Conservation (phyloP, 108 stramenopile genomes). For the Cyclotella choctawhatcheeana region DNA sequence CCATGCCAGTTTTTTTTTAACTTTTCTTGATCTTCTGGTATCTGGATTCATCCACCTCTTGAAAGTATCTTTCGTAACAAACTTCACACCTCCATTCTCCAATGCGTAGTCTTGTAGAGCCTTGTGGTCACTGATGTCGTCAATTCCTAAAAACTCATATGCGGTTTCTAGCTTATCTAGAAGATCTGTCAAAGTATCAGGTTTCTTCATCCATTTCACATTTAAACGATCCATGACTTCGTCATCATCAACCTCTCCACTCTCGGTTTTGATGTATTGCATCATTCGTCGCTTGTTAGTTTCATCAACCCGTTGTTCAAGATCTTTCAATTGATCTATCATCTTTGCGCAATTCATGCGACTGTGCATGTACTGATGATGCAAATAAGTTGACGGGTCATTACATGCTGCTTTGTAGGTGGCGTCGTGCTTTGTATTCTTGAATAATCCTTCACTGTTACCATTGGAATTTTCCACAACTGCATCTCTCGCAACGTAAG, state of each 20-base stretch:
- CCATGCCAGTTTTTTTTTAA: not conserved
- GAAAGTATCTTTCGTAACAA: not conserved
- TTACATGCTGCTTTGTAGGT: not conserved
- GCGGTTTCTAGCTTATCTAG: too few species aligned
- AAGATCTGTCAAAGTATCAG: too few species aligned
- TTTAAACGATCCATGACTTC: too few species aligned
- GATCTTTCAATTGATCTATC: not conserved
- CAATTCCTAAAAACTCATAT: too few species aligned
- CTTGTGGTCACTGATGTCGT: too few species aligned
- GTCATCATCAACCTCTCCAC: too few species aligned
- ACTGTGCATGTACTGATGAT: not conserved
- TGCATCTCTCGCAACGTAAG: not conserved
- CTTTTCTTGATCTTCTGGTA: not conserved
- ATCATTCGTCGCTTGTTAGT: too few species aligned
- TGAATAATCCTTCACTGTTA: not conserved
- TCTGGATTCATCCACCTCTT: not conserved
- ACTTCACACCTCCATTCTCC: too few species aligned
- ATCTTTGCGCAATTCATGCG: not conserved
- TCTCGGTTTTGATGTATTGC: too few species aligned
- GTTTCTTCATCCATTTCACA: too few species aligned
- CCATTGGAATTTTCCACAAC: conserved; percentile 1
- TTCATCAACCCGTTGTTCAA: not conserved
- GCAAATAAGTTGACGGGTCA: not conserved
- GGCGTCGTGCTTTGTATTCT: not conserved
- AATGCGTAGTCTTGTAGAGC: too few species aligned